These are phyloP conservation scores for Ganoderma multipileum DNA, from an alignment of 1,284 basidiomycete species.

Conservation along the genomic window DNA sequence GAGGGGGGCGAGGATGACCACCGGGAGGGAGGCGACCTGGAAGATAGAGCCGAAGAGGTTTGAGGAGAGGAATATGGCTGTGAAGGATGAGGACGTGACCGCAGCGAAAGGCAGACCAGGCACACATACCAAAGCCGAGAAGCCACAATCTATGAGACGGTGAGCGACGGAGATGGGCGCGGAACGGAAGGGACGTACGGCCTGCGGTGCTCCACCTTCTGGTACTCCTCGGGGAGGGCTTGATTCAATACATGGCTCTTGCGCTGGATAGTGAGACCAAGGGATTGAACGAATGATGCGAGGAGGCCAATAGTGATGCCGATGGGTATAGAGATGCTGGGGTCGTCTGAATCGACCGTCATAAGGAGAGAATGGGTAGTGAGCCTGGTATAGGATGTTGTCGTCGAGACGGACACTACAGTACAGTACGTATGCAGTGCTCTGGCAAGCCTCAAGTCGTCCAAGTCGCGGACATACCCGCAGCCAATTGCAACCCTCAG, in stretches of 20 bases:
- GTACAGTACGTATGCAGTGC: no score
- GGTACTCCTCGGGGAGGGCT: constrained; percentile 65
- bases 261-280: constrained; percentile 93
- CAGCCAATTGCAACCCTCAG: background rate
- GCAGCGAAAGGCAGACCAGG: constrained; percentile 8
- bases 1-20: constrained; percentile 91
- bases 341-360: constrained; percentile 31
- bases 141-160: constrained; percentile 72
- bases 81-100: constrained; percentile 22
- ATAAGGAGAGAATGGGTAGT: constrained; percentile 27
- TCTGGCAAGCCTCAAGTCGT: constrained; percentile 11
- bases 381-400: constrained; percentile 13
- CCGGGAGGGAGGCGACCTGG: constrained; percentile 93
- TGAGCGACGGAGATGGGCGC: constrained; percentile 25
- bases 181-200: constrained; percentile 61
- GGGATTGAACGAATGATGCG: constrained; percentile 89
- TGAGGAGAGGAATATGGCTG: constrained; percentile 82
- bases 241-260: constrained; percentile 94
- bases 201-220: constrained; percentile 76
- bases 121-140: constrained; percentile 70
- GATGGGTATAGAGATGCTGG: constrained; percentile 55
- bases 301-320: constrained; percentile 81
- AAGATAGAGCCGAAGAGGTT: constrained; percentile 94
- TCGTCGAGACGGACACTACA: constrained; percentile 7
- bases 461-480: background rate